Evolutionary conservation across 495 filamentous ascomycete genomes (phyloP).

Genomic region (Talaromyces trachyspermus): DNA sequence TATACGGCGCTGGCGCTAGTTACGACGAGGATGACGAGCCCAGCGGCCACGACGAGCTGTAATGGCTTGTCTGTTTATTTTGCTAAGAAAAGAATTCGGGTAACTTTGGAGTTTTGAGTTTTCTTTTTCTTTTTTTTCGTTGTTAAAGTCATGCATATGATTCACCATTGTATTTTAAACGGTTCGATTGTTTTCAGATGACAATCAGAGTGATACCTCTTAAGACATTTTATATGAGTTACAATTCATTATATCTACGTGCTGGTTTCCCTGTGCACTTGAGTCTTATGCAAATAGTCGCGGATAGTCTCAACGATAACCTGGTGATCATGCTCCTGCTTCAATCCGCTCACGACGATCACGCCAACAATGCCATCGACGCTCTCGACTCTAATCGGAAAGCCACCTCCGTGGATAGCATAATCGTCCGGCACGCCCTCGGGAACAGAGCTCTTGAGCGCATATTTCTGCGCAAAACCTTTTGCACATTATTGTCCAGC

Average conservation of each 20-base stretch:
- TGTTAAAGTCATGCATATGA: slow-evolving; percentile 10
- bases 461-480: slow-evolving; percentile 55
- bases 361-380: slow-evolving; percentile 68
- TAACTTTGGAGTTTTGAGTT: slow-evolving; percentile 21
- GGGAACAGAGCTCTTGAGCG: slow-evolving; percentile 31
- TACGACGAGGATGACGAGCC: slow-evolving; percentile 65
- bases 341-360: slow-evolving; percentile 67
- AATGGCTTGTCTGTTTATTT: slow-evolving; percentile 48
- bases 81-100: slow-evolving; percentile 33
- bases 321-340: slow-evolving; percentile 70
- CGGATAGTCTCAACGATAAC: slow-evolving; percentile 60
- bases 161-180: slow-evolving; percentile 8
- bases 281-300: slow-evolving; percentile 31
- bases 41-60: slow-evolving; percentile 82
- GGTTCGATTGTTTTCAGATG: slow-evolving; percentile 7
- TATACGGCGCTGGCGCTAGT: slow-evolving; percentile 66
- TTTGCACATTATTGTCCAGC: slow-evolving; percentile 11
- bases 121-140: slow-evolving; percentile 16
- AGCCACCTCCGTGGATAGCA: slow-evolving; percentile 68
- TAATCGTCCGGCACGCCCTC: slow-evolving; percentile 50
- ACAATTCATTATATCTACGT: too few relatives aligned
- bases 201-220: slow-evolving; percentile 8
- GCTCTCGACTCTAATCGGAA: slow-evolving; percentile 59
- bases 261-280: too few relatives aligned
- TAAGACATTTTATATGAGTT: slow-evolving; percentile 27